Evolutionary conservation across 805 yeast genomes (phyloP), one percentile per base, ranked within the genome.

Genomic region (Wilhelminamyces savonicus): DNA sequence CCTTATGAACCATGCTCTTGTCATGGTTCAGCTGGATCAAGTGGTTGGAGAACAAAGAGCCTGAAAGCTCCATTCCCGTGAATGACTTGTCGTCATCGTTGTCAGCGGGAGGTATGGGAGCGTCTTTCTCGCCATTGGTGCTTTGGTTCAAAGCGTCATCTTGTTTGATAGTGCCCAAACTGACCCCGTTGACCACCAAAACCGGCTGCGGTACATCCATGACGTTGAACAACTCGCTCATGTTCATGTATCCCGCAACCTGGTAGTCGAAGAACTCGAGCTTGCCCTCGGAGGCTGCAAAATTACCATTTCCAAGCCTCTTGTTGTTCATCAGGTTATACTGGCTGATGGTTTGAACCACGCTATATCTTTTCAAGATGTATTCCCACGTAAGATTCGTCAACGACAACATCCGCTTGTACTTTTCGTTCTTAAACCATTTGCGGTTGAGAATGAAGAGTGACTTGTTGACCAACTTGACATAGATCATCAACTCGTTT

Each of bases 181-280:
- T 24, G 18, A 34, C 31, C 1, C 40, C 44, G 11, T 36, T 29
- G 8, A 21, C 24, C 8, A 35, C 29, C 24, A 34, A 36, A 4
- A 36, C 39, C n/a, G 70, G 70, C 32, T 59, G 69, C 0, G 70
- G 67, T 3, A 64, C 70, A 38, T 62, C 59, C 66, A 64, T 61
- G 1, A 58, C 49, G 27, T 55, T 56, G 37, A 64, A 64, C 30
- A 64, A 48, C 30, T 64, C 68, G 33, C 56, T 56, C 55, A 62
- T 56, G 29, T 59, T 59, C 44, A 57, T 49, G 31, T 45, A 52
- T 1, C 66, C 65, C 7, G 61, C 49, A 5, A 59, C 55, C 39
- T 64, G 69, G 32, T 57, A 62, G 39, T 64, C 67, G 37, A 60
- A 56, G 33, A 58, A 59, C 30, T 62, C 66, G 5, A 55, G 41